Evolutionary conservation across 179 eudicot genomes (phyloP).

Genomic region (Beta corolliflora): DNA sequence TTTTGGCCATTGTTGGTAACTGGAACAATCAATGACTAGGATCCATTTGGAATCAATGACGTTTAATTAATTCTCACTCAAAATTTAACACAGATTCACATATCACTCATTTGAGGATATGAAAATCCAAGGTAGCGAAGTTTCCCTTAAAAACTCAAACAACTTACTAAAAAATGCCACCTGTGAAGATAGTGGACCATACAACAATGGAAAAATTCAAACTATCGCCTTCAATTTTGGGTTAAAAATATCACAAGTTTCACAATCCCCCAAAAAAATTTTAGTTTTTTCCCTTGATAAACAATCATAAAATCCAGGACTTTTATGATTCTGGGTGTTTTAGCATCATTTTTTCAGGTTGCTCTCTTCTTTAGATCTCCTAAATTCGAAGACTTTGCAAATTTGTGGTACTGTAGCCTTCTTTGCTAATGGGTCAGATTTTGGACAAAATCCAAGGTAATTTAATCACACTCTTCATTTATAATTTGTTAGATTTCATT

Average conservation of each 20-base stretch:
- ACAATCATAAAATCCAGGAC: no score
- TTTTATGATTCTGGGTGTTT: background rate
- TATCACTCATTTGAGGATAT: background rate
- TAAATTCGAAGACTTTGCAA: no score
- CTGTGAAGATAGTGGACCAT: conserved; percentile 4
- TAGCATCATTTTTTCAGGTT: conserved; percentile 9
- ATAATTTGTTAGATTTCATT: no score
- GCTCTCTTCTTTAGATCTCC: background rate
- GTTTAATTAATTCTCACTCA: background rate
- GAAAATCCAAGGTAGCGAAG: conserved; percentile 1
- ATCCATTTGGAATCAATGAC: background rate
- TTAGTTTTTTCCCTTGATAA: no score
- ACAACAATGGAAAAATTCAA: conserved; percentile 9
- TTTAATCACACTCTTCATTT: no score
- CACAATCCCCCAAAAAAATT: background rate
- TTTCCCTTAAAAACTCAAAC: background rate
- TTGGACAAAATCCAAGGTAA: no score
- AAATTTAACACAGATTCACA: background rate
- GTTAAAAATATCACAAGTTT: background rate
- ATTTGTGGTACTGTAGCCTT: no score
- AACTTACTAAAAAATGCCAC: conserved; percentile 12
- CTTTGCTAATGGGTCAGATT: no score
- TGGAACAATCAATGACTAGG: background rate
- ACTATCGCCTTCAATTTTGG: conserved; percentile 17
- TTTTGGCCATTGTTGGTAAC: background rate